Evolutionary conservation across 192 early-diverging fungal genomes (phyloP), one percentile per base, ranked within the genome.

Genomic region (Thamnidium elegans): DNA sequence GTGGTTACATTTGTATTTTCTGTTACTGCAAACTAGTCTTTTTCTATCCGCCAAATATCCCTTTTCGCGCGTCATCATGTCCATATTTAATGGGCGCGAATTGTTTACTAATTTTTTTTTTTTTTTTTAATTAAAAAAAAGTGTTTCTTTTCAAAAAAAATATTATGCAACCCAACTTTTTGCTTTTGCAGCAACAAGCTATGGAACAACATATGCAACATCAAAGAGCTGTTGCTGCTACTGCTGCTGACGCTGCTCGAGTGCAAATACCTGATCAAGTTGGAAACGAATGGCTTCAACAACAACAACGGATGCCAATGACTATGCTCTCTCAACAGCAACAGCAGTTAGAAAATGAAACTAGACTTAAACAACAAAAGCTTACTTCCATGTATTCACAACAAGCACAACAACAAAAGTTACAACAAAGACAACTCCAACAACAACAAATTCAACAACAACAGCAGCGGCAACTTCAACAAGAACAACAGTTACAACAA

Each of bases 361-460:
- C 26, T 26, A 26, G 26, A 58, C 17, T 32, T 39, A 30, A 58
- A 34, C 55, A 58, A 14, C 55, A 58, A 20, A 30, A 32, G 0
- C 36, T 58, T 17, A 17, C 36, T 42, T 30, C 55, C 6, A 66
- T 66, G 55, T 58, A 58, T 32, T 20, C 36, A 32, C 55, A 58
- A 32, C 55, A 58, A 42, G 36, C 31, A 58, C 31, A 42, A 9
- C 7, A 30, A 11, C 55, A 39, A 15, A 19, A 30, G 17, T 32
- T 36, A 32, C 55, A 30, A 39, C 55, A 32, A 43, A 10, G 31
- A 21, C 55, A 58, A 50, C 50, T 9, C 4, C 50, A 50, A 8
- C 17, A 20, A 20, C 31, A 58, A 34, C 19, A 20, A 17, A 30
- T 17, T 3, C 10, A 36, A 58, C 30, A 58, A 58, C 34, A 34